Conservation (phyloP, 2,329 filamentous ascomycete genomes). For the Ceratocystis huliohia region DNA sequence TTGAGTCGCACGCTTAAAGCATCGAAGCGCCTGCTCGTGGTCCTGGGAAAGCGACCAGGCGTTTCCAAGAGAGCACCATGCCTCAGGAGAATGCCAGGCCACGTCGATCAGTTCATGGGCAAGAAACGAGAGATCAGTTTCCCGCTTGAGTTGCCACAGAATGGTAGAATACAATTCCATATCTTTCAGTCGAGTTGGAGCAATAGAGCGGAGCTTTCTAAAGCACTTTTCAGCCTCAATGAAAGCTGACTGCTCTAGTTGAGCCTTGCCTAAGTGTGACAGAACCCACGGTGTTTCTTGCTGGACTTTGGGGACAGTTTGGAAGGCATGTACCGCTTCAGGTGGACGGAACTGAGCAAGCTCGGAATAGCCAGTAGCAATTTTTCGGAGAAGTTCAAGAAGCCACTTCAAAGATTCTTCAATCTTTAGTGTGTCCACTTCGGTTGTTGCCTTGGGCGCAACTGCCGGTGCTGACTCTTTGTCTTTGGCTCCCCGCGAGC, state of each 20-base stretch:
- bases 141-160: conserved; percentile 94
- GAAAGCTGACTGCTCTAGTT: conserved; percentile 84
- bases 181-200: conserved; percentile 74
- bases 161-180: conserved; percentile 98
- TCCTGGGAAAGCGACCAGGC: conserved; percentile 86
- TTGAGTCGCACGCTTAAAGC: conserved; percentile 90
- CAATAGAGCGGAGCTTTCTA: conserved; percentile 60
- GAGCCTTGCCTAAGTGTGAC: conserved; percentile 75
- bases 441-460: conserved; percentile 29
- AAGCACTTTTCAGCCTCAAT: conserved; percentile 79
- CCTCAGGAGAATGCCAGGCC: conserved; percentile 79
- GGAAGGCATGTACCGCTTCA: conserved; percentile 63
- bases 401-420: conserved; percentile 66
- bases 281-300: conserved; percentile 89
- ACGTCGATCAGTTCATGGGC: conserved; percentile 81
- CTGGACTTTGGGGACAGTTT: conserved; percentile 57
- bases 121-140: conserved; percentile 81
- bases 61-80: conserved; percentile 92
- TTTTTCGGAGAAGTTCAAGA: conserved; percentile 66
- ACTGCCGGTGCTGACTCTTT: conserved; percentile 8
- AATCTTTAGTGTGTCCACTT: conserved; percentile 48
- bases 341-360: conserved; percentile 67
- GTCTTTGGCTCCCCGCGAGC: conserved; percentile 27
- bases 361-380: conserved; percentile 67
- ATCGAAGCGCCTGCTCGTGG: conserved; percentile 85